phyloP scores from a whole-genome alignment of 106 monocot genomes.

The Dendrobium catenatum region DNA sequence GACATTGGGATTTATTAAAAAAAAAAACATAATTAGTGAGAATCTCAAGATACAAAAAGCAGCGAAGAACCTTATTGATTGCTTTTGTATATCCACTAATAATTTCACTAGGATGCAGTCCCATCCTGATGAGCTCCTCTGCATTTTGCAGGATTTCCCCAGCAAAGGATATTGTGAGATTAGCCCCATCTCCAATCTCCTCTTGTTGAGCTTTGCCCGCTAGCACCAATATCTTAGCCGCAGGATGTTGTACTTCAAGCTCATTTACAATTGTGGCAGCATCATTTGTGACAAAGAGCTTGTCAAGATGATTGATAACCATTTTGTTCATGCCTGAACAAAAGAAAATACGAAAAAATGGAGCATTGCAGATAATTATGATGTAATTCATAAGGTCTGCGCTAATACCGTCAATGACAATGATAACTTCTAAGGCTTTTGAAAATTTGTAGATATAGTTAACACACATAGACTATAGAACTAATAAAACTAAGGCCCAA shows the following conservation, averaged over 20 bases:
- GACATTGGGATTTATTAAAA: background rate
- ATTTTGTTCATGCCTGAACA: conserved; percentile 91
- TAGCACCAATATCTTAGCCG: conserved; percentile 86
- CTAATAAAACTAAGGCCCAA: background rate
- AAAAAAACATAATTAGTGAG: background rate
- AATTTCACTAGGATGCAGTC: conserved; percentile 93
- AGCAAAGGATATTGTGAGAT: conserved; percentile 88
- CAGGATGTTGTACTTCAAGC: conserved; percentile 96
- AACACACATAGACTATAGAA: background rate
- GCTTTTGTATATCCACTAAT: conserved; percentile 91
- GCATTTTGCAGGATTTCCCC: conserved; percentile 85
- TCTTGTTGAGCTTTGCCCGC: conserved; percentile 96
- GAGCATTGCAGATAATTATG: background rate
- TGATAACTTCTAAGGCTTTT: background rate
- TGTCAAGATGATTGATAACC: conserved; percentile 98
- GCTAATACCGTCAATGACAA: background rate
- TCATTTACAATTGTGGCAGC: conserved; percentile 96
- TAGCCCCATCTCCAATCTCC: conserved; percentile 94
- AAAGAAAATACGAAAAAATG: background rate
- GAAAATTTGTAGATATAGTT: background rate
- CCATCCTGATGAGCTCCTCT: conserved; percentile 91
- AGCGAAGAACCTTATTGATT: conserved; percentile 25
- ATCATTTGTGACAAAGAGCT: conserved; percentile 96
- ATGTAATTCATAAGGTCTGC: background rate
- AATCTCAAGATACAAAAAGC: background rate